phyloP scores from a whole-genome alignment of 2,329 filamentous ascomycete species.

The Pseudogymnoascus sp. region DNA sequence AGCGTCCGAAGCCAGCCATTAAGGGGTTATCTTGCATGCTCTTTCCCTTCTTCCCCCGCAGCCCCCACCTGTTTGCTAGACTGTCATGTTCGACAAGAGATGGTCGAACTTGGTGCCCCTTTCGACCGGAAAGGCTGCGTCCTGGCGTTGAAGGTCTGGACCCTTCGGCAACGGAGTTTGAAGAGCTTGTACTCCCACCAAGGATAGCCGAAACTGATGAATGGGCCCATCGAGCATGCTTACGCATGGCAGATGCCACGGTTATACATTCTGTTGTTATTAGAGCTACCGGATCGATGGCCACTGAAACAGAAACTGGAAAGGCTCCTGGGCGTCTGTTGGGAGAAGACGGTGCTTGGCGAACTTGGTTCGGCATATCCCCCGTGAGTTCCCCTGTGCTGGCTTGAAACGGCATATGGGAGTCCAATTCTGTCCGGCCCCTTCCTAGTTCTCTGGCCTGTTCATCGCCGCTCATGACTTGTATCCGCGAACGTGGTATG shows the following conservation, averaged over 20 bases:
- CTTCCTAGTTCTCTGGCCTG: neutral
- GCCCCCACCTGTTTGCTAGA: constrained; percentile 79
- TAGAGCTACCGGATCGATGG: constrained; percentile 82
- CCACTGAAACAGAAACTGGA: constrained; percentile 69
- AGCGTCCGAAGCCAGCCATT: constrained; percentile 85
- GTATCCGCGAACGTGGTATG: neutral
- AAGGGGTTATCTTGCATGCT: constrained; percentile 96
- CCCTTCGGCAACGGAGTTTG: constrained; percentile 47
- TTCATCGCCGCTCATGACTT: constrained; percentile 7
- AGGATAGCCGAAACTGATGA: constrained; percentile 94
- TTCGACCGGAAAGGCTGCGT: constrained; percentile 21
- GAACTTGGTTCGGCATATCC: neutral
- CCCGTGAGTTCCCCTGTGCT: neutral
- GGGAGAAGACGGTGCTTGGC: neutral
- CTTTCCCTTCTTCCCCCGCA: constrained; percentile 90
- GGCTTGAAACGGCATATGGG: neutral
- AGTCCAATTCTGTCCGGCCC: neutral
- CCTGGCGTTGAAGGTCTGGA: constrained; percentile 33
- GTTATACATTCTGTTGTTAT: constrained; percentile 99
- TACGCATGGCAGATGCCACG: constrained; percentile 96
- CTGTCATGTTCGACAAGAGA: constrained; percentile 40
- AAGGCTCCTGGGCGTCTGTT: neutral
- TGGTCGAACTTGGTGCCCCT: constrained; percentile 19
- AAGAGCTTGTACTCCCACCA: constrained; percentile 54
- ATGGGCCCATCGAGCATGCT: constrained; percentile 91